Base-by-base conservation (phyloP, 2,329 filamentous ascomycete genomes). In the Penicillium oxalicum region DNA sequence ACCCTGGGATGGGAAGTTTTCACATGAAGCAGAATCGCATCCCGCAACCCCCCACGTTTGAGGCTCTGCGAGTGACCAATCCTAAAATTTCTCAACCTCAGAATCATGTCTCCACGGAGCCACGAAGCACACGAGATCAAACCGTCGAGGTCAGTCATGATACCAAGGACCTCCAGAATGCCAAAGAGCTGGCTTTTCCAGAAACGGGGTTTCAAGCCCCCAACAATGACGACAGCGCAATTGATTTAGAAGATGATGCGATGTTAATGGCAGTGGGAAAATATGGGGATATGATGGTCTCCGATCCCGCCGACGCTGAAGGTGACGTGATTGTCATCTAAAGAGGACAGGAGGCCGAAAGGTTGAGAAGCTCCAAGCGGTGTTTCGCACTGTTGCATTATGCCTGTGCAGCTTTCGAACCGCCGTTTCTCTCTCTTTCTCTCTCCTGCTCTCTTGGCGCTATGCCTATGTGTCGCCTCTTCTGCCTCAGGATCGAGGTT, bases 141-240 rank as follows among this genome's bases (percentile, higher is more conserved):
- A 41, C 46, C 12, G 44, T 48, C 12, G 43, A 54, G 26, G 56
- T 57, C 32, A 56, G 57, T 25, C 40, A 52, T 2, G 58, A 63
- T 24, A 46, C 50, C 6, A 63, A 63, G 45, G 51, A 56, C 24
- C 45, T 45, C 33, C 49, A 50, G 3, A 49, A 44, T 32, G 57
- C 62, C 32, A 72, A 55, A 73, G 69, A 59, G 70, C 79, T 61
- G 72, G 72, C 53, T 62, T 74, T 76, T 25, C 61, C 73, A 49
- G 75, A 77, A 13, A 44, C 60, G 8, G 56, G 48, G 26, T 64
- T 69, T 42, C 63, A 65, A 52, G 57, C 58, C 5, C 56, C 63
- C 12, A 69, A 68, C 50, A 70, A 84, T 52, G 86, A 89, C 56
- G 86, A 89, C 56, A 89, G 86, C 60, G 86, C 84, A 1, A 89